Evolutionary conservation across 331 rosid species (phyloP), one percentile per base, ranked within the genome.

Genomic region (Quercus tomentella): DNA sequence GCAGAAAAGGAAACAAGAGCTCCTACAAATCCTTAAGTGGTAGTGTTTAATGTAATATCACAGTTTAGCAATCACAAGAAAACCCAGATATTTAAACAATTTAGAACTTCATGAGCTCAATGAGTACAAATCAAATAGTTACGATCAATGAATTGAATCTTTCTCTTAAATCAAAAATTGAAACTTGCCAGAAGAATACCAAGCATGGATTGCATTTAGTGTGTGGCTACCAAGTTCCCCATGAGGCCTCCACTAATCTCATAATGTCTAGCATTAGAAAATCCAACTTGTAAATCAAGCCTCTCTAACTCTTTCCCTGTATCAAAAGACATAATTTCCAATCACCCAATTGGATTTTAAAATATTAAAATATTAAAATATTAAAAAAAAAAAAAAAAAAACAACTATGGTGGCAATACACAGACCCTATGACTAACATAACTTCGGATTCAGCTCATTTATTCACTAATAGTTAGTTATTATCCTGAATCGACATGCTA

Each of bases 181-280:
- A 35, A 26, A 7, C 17, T 33, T 16, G 51, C 26, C 7, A n/a
- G 15, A 65, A 10, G 17, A 20, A 31, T 20, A 33, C 51, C 72
- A 33, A 18, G 16, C 72, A 67, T 23, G 51, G 16, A 67, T 75
- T 58, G 21, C 78, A 70, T 55, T 82, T 83, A 94, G 66, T 85
- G 91, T 31, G 76, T 82, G 62, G 97, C 97, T 33, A 96, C 97
- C 77, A 96, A 85, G 85, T 92, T 91, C 35, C 97, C 99, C 97
- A 90, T 93, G 67, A 96, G 74, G 87, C 97, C 92, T 79, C 98
- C 91, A 49, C 89, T 75, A 70, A 93, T 89, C 87, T 96, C 99
- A 82, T 93, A 91, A 86, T 86, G 93, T 12, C 35, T 77, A 28
- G 93, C 94, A 49, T 82, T 73, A 15, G 98, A 90, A 84, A 96